Conservation (phyloP, 768 basidiomycete genomes). For the Tricholoma bakamatsutake region DNA sequence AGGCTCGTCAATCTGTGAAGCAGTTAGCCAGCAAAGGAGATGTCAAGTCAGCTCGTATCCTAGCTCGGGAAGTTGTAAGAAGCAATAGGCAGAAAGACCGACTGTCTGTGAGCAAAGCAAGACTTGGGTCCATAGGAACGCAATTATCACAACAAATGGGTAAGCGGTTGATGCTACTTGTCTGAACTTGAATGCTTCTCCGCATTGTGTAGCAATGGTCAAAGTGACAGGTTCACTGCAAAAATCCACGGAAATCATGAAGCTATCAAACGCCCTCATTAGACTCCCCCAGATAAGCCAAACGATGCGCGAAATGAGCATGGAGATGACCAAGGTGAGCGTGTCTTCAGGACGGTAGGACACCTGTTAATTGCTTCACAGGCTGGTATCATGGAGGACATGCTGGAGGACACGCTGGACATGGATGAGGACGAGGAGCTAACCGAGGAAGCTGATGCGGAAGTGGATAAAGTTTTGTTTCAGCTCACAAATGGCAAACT, state of each 20-base stretch:
- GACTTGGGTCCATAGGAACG: slow-evolving; percentile 82
- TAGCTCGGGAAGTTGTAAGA: slow-evolving; percentile 92
- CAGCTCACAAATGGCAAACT: slow-evolving; percentile 95
- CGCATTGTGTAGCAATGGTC: slow-evolving; percentile 62
- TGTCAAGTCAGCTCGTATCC: slow-evolving; percentile 84
- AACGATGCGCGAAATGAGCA: slow-evolving; percentile 95
- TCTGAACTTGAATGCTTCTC: slow-evolving; percentile 2
- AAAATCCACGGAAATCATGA: slow-evolving; percentile 99
- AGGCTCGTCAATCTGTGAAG: slow-evolving; percentile 78
- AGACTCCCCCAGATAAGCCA: slow-evolving; percentile 90
- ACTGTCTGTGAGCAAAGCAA: slow-evolving; percentile 87
- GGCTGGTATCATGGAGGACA: slow-evolving; percentile 98
- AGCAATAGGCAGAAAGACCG: slow-evolving; percentile 93
- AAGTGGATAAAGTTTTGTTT: slow-evolving; percentile 94
- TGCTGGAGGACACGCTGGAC: slow-evolving; percentile 91
- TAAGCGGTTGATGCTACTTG: slow-evolving; percentile 32
- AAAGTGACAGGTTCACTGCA: slow-evolving; percentile 98
- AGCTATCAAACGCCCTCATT: slow-evolving; percentile 86
- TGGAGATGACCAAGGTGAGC: slow-evolving; percentile 97
- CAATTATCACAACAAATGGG: slow-evolving; percentile 91
- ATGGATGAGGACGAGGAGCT: slow-evolving; percentile 93
- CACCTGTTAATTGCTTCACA: slow-evolving; percentile 23
- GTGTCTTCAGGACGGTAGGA: not conserved
- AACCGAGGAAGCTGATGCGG: slow-evolving; percentile 94
- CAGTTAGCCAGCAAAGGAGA: slow-evolving; percentile 89